phyloP scores from a whole-genome alignment of 257 asterid genomes.

The Gynochthodes officinalis region DNA sequence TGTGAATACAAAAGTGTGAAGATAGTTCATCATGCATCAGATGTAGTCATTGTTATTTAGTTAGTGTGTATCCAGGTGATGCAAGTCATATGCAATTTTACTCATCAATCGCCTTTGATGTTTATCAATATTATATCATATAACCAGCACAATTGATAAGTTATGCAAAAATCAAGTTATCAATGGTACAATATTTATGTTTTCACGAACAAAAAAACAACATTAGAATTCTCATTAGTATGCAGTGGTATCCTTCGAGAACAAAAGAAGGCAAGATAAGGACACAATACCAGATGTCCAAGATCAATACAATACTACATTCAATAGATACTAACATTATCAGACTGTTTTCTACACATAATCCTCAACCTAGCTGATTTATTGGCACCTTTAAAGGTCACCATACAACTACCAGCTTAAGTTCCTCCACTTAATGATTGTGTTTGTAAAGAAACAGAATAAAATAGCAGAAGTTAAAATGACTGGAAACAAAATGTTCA shows the following conservation, averaged over 20 bases:
- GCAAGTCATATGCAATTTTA: neutral
- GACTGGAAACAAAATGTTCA: neutral
- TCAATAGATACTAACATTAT: neutral
- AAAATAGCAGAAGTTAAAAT: neutral
- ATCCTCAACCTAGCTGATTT: neutral
- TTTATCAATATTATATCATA: too few species aligned
- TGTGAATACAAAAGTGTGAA: neutral
- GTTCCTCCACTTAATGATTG: neutral
- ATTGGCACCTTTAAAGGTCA: neutral
- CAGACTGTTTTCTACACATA: neutral
- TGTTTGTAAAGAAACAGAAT: neutral
- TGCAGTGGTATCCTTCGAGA: neutral
- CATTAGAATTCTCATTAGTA: neutral
- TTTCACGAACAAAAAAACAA: neutral
- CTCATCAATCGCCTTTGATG: neutral
- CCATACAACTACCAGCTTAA: neutral
- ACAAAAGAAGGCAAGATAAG: neutral
- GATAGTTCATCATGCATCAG: constrained; percentile 10
- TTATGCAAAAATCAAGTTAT: neutral
- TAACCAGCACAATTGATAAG: neutral
- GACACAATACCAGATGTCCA: neutral
- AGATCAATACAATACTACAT: neutral
- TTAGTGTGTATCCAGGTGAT: neutral
- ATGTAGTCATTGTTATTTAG: constrained; percentile 5
- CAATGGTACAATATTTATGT: neutral